Evolutionary conservation across 331 rosid species (phyloP).

Genomic region (Phaseolus coccineus): DNA sequence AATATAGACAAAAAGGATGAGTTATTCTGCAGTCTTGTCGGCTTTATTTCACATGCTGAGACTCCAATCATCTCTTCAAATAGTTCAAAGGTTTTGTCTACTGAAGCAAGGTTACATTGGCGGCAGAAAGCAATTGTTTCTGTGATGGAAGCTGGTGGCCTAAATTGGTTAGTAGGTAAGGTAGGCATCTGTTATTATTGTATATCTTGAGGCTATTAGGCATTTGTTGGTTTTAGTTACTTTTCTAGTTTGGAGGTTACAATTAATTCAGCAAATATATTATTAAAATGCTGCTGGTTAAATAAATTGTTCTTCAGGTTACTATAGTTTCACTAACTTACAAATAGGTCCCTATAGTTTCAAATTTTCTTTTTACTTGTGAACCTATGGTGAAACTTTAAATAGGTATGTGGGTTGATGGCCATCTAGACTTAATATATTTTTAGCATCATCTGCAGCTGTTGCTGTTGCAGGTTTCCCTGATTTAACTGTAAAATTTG

Average conservation of each 20-base stretch:
- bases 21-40: conserved; percentile 59
- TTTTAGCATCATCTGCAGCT: neutral
- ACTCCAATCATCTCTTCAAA: conserved; percentile 59
- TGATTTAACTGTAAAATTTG: neutral
- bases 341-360: neutral
- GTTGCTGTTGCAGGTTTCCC: conserved; percentile 11
- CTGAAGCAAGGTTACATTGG: conserved; percentile 78
- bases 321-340: conserved; percentile 18
- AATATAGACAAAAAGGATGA: conserved; percentile 60
- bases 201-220: conserved; percentile 40
- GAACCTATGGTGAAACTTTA: neutral
- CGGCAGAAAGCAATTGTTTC: conserved; percentile 92
- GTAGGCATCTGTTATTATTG: conserved; percentile 71
- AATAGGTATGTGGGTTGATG: neutral
- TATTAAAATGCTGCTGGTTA: conserved; percentile 28
- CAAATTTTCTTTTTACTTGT: neutral
- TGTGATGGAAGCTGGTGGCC: conserved; percentile 99
- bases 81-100: conserved; percentile 63
- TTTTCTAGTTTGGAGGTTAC: conserved; percentile 31
- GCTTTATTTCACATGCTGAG: conserved; percentile 51
- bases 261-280: conserved; percentile 29
- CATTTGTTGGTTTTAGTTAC: neutral
- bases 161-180: conserved; percentile 99
- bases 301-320: conserved; percentile 7
- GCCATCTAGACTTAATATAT: conserved; percentile 24